Conservation (phyloP, 768 basidiomycete genomes). For the Plicaturopsis crispa region DNA sequence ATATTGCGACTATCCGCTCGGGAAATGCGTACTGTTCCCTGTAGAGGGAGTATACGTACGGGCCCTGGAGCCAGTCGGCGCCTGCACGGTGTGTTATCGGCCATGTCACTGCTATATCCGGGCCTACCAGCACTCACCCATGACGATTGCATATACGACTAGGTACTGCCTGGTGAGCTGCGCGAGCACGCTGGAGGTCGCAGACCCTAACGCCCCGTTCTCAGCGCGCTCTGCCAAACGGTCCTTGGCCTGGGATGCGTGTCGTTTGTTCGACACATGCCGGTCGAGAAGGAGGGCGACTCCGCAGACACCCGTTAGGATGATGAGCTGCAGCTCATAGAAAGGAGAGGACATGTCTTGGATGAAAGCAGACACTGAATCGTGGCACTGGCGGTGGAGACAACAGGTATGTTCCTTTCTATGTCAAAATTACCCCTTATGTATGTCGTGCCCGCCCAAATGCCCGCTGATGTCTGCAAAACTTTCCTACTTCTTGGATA, state of each 20-base stretch:
- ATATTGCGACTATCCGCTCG: conserved; percentile 55
- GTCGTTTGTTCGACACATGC: conserved; percentile 17
- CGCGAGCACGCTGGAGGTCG: conserved; percentile 13
- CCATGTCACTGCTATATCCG: neutral
- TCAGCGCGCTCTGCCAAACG: conserved; percentile 19
- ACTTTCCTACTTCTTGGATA: too few species aligned
- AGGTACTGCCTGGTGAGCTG: conserved; percentile 45
- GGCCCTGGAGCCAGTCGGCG: conserved; percentile 77
- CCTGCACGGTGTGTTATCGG: conserved; percentile 26
- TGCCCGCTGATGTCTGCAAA: too few species aligned
- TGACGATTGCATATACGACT: conserved; percentile 62
- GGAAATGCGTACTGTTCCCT: conserved; percentile 58
- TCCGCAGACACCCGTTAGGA: conserved; percentile 25
- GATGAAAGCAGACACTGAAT: too few species aligned
- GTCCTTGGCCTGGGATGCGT: conserved; percentile 14
- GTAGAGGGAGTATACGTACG: conserved; percentile 72
- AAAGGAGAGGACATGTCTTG: too few species aligned
- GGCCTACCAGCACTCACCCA: conserved; percentile 39
- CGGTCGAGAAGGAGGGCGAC: conserved; percentile 27
- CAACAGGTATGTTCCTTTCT: too few species aligned
- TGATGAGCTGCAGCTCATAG: conserved; percentile 32
- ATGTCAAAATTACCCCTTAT: too few species aligned
- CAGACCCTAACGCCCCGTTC: conserved; percentile 17
- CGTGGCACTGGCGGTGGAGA: too few species aligned
- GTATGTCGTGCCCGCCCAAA: too few species aligned